A percentile compares a stretch with the other conserved stretches of the same genome.
These are phyloP conservation scores for Pharus latifolius DNA, from an alignment of 176 grass and related monocot species.

Conservation along the genomic window DNA sequence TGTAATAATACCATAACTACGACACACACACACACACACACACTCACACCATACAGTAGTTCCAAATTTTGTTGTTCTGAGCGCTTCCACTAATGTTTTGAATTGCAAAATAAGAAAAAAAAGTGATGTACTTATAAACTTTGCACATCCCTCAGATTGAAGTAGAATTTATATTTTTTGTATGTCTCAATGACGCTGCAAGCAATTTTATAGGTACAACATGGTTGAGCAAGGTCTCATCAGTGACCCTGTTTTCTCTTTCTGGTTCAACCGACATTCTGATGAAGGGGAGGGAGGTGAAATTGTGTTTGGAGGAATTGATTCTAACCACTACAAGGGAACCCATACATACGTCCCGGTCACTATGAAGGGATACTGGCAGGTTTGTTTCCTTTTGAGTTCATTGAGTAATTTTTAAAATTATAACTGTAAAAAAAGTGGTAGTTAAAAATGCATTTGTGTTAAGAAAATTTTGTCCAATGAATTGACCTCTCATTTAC, in stretches of 20 bases:
- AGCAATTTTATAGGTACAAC: constrained; percentile 30
- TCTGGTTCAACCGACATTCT: constrained; percentile 75
- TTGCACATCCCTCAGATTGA: not conserved
- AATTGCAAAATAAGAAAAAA: not conserved
- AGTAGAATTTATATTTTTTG: not conserved
- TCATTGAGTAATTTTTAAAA: not conserved
- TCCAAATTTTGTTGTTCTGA: not conserved
- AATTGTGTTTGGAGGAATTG: constrained; percentile 83
- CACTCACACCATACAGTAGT: not conserved
- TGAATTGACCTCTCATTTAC: not conserved
- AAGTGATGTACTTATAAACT: not conserved
- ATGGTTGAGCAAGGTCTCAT: constrained; percentile 64
- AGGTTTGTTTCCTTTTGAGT: constrained; percentile 28
- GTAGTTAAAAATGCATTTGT: not conserved
- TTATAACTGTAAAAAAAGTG: not conserved
- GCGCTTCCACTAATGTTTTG: not conserved
- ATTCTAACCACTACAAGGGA: constrained; percentile 64
- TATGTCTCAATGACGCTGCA: not conserved
- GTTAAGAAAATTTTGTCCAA: not conserved
- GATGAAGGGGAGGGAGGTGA: constrained; percentile 63
- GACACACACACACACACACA: too few relatives aligned
- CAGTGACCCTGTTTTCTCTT: constrained; percentile 61
- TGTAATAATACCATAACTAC: too few relatives aligned
- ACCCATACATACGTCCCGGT: constrained; percentile 61
- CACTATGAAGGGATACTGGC: constrained; percentile 78